These are phyloP conservation scores for Colletotrichum caudatum DNA, from an alignment of 2,329 filamentous ascomycete species.

Conservation along the genomic window DNA sequence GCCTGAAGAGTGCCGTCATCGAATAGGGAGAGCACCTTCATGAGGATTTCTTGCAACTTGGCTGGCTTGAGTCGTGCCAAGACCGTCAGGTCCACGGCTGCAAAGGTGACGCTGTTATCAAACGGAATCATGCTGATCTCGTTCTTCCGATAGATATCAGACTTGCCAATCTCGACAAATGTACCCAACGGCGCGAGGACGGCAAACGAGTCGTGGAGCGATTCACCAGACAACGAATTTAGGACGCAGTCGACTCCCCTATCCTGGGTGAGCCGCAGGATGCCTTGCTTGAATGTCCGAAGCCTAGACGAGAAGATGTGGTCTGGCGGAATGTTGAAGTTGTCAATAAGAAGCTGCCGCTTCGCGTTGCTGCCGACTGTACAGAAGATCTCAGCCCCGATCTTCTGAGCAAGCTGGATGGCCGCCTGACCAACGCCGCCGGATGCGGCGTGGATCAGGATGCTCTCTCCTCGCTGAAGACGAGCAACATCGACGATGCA, in stretches of 20 bases:
- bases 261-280: slow-evolving; percentile 47
- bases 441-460: slow-evolving; percentile 53
- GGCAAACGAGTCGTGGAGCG: slow-evolving; percentile 56
- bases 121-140: slow-evolving; percentile 61
- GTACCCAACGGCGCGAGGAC: slow-evolving; percentile 58
- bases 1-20: slow-evolving; percentile 46
- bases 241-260: slow-evolving; percentile 52
- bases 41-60: slow-evolving; percentile 41
- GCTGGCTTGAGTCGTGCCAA: slow-evolving; percentile 34
- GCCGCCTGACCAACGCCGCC: slow-evolving; percentile 54
- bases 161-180: slow-evolving; percentile 59
- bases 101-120: slow-evolving; percentile 59
- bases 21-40: slow-evolving; percentile 38
- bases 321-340: slow-evolving; percentile 44
- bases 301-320: slow-evolving; percentile 47
- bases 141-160: slow-evolving; percentile 54
- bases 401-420: slow-evolving; percentile 48
- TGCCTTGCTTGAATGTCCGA: slow-evolving; percentile 47
- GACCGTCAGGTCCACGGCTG: slow-evolving; percentile 56
- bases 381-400: slow-evolving; percentile 50
- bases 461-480: slow-evolving; percentile 46
- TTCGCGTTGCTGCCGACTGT: slow-evolving; percentile 49
- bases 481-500: slow-evolving; percentile 45
- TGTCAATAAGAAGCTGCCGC: slow-evolving; percentile 45
- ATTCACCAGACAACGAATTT: slow-evolving; percentile 58